Conservation (phyloP, 2,329 filamentous ascomycete genomes). For the Beauveria asiatica region DNA sequence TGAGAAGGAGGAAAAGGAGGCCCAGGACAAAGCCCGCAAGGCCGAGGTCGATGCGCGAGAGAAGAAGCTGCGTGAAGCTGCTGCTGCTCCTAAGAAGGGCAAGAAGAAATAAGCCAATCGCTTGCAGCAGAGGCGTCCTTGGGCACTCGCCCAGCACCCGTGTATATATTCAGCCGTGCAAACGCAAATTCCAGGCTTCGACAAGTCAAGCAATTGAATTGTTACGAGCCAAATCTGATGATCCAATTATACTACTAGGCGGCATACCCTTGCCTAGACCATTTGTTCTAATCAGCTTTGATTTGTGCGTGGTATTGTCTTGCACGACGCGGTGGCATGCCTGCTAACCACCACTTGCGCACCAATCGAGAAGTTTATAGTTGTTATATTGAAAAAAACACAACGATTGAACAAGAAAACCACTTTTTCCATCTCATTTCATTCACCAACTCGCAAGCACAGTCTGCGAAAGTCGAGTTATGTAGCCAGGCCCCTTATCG, state of each 20-base stretch:
- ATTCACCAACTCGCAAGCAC: not conserved
- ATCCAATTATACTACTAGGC: not conserved
- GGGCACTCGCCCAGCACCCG: not conserved
- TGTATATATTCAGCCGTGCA: conserved; percentile 8
- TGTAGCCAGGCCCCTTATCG: not conserved
- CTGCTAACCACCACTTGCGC: too few relatives aligned
- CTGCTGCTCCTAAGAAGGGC: conserved; percentile 40
- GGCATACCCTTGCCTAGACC: not conserved
- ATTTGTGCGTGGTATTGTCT: conserved; percentile 11
- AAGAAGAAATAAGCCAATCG: conserved; percentile 33
- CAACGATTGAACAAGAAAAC: too few relatives aligned
- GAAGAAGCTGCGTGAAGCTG: conserved; percentile 47
- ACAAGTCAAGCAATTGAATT: not conserved
- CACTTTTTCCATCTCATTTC: too few relatives aligned
- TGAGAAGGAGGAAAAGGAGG: conserved; percentile 50
- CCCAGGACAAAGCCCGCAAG: conserved; percentile 38
- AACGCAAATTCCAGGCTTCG: not conserved
- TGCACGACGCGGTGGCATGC: too few relatives aligned
- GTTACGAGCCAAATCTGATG: not conserved
- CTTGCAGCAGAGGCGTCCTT: not conserved
- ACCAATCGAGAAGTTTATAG: too few relatives aligned
- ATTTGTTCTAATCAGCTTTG: conserved; percentile 14
- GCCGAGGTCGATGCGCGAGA: conserved; percentile 46
- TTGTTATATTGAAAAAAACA: too few relatives aligned
- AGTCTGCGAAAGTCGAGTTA: not conserved